Conservation (phyloP, 495 filamentous ascomycete species). For the Penicillium coprophilum region DNA sequence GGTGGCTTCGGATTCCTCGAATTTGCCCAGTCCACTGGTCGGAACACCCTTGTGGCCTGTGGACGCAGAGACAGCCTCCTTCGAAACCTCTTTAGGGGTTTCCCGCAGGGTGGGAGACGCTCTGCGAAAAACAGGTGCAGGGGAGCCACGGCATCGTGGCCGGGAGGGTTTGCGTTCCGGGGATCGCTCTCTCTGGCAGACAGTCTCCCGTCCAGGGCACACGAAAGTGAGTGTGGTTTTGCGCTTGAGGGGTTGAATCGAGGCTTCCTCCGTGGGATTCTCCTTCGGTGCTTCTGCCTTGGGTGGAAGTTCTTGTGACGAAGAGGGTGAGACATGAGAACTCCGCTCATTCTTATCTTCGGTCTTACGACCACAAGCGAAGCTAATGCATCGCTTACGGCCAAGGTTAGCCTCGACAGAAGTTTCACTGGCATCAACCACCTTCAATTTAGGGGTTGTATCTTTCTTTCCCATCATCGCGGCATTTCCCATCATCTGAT, state of each 20-base stretch:
- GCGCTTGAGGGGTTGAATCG: conserved; percentile 45
- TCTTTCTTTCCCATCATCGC: conserved; percentile 29
- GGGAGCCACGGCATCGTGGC: conserved; percentile 44
- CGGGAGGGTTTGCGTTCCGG: conserved; percentile 32
- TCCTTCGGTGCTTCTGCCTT: conserved; percentile 11
- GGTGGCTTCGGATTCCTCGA: conserved; percentile 64
- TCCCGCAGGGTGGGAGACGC: conserved; percentile 31
- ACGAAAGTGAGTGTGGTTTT: conserved; percentile 59
- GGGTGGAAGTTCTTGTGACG: conserved; percentile 15
- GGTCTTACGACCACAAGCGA: conserved; percentile 68
- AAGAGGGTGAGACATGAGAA: conserved; percentile 14
- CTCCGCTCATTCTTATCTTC: conserved; percentile 26
- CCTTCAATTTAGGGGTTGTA: conserved; percentile 35
- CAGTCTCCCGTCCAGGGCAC: conserved; percentile 52
- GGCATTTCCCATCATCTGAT: conserved; percentile 33
- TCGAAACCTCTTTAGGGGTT: conserved; percentile 5
- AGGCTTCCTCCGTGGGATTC: conserved; percentile 14
- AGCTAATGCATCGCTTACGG: conserved; percentile 86
- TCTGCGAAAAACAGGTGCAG: conserved; percentile 52
- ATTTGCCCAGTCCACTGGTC: conserved; percentile 51
- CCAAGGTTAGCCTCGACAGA: conserved; percentile 58
- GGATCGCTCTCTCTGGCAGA: conserved; percentile 33
- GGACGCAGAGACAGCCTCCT: conserved; percentile 9
- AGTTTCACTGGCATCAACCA: conserved; percentile 38
- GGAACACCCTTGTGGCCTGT: conserved; percentile 30